Evolutionary conservation across 2,329 filamentous ascomycete genomes (phyloP), one percentile per base, ranked within the genome.

Genomic region (Penicillium psychrosexuale): DNA sequence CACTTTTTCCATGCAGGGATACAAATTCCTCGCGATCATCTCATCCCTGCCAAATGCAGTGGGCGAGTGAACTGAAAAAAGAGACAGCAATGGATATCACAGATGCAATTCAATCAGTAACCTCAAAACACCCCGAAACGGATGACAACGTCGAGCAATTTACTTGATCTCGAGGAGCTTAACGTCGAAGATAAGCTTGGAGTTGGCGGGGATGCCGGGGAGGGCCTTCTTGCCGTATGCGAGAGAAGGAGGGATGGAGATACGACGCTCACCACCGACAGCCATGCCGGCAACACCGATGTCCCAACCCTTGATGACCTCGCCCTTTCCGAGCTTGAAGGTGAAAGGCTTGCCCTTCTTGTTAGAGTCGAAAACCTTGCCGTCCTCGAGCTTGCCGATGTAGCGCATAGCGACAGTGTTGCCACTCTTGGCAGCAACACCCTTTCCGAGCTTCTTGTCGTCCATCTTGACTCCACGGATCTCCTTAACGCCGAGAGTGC

Each of bases 301-400:
- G 74, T 99, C 95, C 95, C 94, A 97, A 65, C 94, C 94, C 84
- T 96, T 94, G 81, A 99, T 99, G 69, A 99, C 95, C 76, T 97
- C 90, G 59, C 92, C 92, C 72, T 87, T 85, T 66, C 94, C 95
- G 58, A 95, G 86, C 82, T 93, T 96, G 85, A 97, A 97, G 64
- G 83, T 84, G 80, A 99, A 99, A 55, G 95, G 93, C 81, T 96
- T 92, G 69, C 94, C 94, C 81, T 95, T 97, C 84, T 97, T 99
- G 84, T 99, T 97, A 76, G 91, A 90, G 77, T 97, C 93, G 70
- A 99, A 99, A 65, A 96, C 86, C 80, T 97, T 95, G 77, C 91
- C 91, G 76, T 96, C 89, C 71, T 87, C 84, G 60, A 94, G 88
- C 84, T 99, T 99, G 76, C 94, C 94, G 68, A 99, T 97, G 80